phyloP scores from a whole-genome alignment of 805 yeast genomes.

The Kazachstania martiniae region DNA sequence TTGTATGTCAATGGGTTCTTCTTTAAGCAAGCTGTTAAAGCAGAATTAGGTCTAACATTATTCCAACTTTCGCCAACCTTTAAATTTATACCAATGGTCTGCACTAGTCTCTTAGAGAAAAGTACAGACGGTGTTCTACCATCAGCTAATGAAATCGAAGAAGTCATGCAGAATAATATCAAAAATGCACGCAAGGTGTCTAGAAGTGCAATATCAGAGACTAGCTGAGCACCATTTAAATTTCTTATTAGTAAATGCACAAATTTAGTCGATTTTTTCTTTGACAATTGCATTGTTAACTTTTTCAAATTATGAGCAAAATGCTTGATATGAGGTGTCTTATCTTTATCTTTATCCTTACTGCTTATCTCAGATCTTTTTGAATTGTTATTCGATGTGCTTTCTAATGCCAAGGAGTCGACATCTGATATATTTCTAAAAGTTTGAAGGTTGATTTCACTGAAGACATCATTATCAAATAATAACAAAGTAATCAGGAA shows the following conservation, averaged over 20 bases:
- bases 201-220: slow-evolving; percentile 17
- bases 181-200: slow-evolving; percentile 18
- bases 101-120: slow-evolving; percentile 15
- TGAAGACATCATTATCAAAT: slow-evolving; percentile 19
- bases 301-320: slow-evolving; percentile 9
- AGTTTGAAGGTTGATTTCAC: slow-evolving; percentile 14
- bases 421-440: slow-evolving; percentile 16
- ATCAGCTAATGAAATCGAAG: slow-evolving; percentile 13
- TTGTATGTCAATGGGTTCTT: slow-evolving; percentile 3
- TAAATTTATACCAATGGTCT: slow-evolving; percentile 13
- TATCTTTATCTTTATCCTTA: slow-evolving; percentile 3
- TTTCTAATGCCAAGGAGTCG: background rate
- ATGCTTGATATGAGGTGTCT: slow-evolving; percentile 6
- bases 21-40: slow-evolving; percentile 3
- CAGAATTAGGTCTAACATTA: slow-evolving; percentile 7
- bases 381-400: background rate
- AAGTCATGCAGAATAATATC: slow-evolving; percentile 11
- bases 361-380: background rate
- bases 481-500: slow-evolving; percentile 18
- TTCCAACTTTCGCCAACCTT: slow-evolving; percentile 16
- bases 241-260: slow-evolving; percentile 18
- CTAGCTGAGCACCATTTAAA: slow-evolving; percentile 15
- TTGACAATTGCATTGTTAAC: slow-evolving; percentile 19
- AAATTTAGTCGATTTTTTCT: slow-evolving; percentile 15
- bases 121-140: slow-evolving; percentile 7